Evolutionary conservation across 768 basidiomycete species (phyloP), one percentile per base, ranked within the genome.

Genomic region (Mycena albidolilacea): DNA sequence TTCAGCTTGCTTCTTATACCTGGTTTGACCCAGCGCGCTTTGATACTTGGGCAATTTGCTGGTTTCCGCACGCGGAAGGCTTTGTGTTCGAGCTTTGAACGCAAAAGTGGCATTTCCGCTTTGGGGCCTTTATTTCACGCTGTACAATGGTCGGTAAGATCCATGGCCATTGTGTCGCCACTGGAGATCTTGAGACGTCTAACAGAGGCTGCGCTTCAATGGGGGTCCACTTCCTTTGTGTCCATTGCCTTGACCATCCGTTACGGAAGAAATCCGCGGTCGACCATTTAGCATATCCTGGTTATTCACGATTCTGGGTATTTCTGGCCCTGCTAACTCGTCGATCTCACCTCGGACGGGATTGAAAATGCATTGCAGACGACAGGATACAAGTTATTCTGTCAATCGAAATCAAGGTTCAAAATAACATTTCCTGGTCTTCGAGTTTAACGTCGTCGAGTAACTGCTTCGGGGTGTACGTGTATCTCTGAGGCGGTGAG

Each of bases 401-500:
- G 48, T 10, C 19, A 50, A 50, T 50, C n/a, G 48, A 7, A n/a
- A 15, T 58, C 14, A 11, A 41, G 19, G 37, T 58, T 71, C 69
- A 74, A 58, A 74, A 76, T 23, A 76, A 39, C 35, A 60, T 52
- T 57, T 65, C 64, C 35, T 74, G 73, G 12, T 74, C 64, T 37
- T 71, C 59, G 15, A 65, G 60, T 50, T 38, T 17, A 19, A 66
- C 37, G 39, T 64, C 69, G 37, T 71, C 65, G 38, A 62, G 17
- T 57, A 76, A 17, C 30, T 23, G 52, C 44, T 48, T 64, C 61
- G 65, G 69, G 8, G 67, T 35, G 41, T 67, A 76, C 21, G 67
- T 30, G 55, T 71, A 76, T 64, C 60, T 50, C 44, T 74, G 73
- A 2, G 73, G 75, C n/a, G 67, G 63, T 1, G 63, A 46, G 14